Conservation (phyloP, 192 early-diverging fungal genomes). For the Coemansia sp. region DNA sequence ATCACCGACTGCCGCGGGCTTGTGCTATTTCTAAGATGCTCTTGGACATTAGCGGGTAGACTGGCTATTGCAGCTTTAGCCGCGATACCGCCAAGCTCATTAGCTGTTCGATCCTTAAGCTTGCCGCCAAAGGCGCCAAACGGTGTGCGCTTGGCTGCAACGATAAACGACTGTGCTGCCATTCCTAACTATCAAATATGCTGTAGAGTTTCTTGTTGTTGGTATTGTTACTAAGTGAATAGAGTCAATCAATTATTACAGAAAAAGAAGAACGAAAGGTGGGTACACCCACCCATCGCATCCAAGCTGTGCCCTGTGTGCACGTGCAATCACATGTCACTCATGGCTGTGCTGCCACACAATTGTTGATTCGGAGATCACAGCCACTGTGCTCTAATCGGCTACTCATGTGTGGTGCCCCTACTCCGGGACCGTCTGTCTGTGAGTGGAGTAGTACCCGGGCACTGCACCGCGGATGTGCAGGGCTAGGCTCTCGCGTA, state of each 20-base stretch:
- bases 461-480: not conserved
- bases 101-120: constrained; percentile 78
- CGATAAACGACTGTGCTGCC: constrained; percentile 65
- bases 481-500: not conserved
- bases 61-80: constrained; percentile 80
- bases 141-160: constrained; percentile 79
- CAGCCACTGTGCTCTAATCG: not conserved
- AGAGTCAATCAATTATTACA: not conserved
- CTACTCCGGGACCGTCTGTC: not conserved
- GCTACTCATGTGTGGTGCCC: not conserved
- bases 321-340: not conserved
- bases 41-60: constrained; percentile 73
- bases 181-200: constrained; percentile 7
- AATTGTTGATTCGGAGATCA: not conserved
- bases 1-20: constrained; percentile 70
- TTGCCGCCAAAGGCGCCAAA: constrained; percentile 96
- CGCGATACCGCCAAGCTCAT: constrained; percentile 88
- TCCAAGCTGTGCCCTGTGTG: not conserved
- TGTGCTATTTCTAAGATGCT: constrained; percentile 26
- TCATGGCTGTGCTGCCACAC: not conserved
- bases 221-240: not conserved
- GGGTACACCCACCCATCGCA: not conserved
- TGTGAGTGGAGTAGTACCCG: not conserved
- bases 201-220: not conserved
- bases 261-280: not conserved